These are phyloP conservation scores for Perkinsus chesapeaki DNA, from an alignment of 169 alveolate species.

Conservation along the genomic window DNA sequence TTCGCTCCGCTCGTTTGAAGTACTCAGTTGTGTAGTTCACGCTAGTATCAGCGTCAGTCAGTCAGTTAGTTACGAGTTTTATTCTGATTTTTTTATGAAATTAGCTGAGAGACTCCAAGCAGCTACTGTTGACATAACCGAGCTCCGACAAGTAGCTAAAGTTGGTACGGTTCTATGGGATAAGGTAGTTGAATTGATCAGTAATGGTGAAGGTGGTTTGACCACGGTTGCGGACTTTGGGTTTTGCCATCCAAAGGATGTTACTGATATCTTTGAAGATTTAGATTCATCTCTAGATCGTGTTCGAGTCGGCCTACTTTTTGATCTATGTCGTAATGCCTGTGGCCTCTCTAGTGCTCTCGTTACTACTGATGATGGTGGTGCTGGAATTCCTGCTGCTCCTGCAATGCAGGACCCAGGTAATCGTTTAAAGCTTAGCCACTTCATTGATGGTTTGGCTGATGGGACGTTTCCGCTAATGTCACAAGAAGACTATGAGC, in stretches of 20 bases:
- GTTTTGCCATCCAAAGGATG: neutral
- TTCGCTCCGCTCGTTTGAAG: no score
- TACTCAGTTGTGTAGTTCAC: no score
- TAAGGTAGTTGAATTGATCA: neutral
- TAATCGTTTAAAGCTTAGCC: neutral
- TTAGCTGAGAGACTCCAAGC: neutral
- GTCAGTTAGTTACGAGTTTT: no score
- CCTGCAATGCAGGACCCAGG: no score
- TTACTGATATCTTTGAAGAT: neutral
- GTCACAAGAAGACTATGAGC: neutral
- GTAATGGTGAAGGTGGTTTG: neutral
- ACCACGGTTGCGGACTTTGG: neutral
- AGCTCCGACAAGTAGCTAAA: neutral
- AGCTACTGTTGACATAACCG: neutral
- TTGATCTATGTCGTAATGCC: neutral
- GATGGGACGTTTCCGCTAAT: neutral
- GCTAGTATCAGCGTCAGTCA: no score
- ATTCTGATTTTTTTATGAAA: neutral
- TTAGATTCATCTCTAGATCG: neutral
- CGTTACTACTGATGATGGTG: neutral
- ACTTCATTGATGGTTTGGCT: neutral
- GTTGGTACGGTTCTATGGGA: neutral
- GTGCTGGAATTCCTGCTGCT: no score
- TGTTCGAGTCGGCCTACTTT: neutral
- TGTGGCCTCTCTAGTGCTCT: neutral